Evolutionary conservation across 1,284 basidiomycete genomes (phyloP), one percentile per base, ranked within the genome.

Genomic region (Sporisorium scitamineum): DNA sequence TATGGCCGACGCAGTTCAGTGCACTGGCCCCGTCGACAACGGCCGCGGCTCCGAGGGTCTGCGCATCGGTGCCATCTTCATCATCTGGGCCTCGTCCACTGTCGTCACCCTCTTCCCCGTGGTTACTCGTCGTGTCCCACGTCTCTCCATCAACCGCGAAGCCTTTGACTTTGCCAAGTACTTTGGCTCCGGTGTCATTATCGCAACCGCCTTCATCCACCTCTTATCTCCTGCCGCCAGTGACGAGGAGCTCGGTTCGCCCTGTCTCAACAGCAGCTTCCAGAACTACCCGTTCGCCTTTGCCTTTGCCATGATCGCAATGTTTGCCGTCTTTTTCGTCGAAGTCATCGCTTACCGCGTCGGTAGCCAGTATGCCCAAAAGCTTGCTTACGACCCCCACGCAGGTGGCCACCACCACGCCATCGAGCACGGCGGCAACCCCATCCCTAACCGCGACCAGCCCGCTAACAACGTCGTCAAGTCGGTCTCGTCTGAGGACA

Each of bases 51-150:
- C 66, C 22, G 31, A 82, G 26, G 78, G 79, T 59, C 59, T 80
- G 61, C 65, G 79, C 66, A 89, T 97, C 64, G 95, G 90, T 2
- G 90, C 94, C 27, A 89, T 98, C 82, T 97, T 98, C 86, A 90
- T 98, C 86, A 92, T 98, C 83, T 88, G 94, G 70, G 87, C 85
- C 7, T 79, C 82, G 2, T 83, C 84, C 9, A 67, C 79, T n/a
- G 76, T 87, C 13, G 93, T 93, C 16, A 91, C 94, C 0, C 87
- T 94, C 47, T 93, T 96, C 83, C 96, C 95, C 9, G 89, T 97
- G 54, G 80, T 95, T 27, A 89, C 94, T 3, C 89, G 87, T 58
- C 88, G 90, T 52, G 88, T 90, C 3, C 70, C 77, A 0, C 52
- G 70, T 0, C 54, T 87, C 20, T 42, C 63, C 3, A 78, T 87